Evolutionary conservation across 306 rosid species (phyloP).

Genomic region (Gleditsia sinensis): DNA sequence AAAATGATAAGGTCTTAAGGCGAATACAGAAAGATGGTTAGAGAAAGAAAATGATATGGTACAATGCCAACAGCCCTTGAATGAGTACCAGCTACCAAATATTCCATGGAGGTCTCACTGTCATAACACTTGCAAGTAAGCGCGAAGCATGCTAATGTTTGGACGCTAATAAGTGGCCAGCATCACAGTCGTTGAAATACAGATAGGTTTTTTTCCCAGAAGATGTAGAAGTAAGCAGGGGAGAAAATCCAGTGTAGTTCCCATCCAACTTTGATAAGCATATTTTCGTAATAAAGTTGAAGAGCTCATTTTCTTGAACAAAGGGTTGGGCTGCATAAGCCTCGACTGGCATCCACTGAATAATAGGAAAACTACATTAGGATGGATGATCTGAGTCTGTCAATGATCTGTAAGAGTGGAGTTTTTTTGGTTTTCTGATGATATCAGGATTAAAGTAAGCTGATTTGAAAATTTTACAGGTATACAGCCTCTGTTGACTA

Average conservation of each 20-base stretch:
- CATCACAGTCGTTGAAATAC: constrained; percentile 45
- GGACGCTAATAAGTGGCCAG: constrained; percentile 24
- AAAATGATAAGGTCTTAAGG: not conserved
- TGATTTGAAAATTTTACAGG: not conserved
- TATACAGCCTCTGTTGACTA: constrained; percentile 1
- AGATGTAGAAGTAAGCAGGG: constrained; percentile 39
- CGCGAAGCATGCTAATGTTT: constrained; percentile 13
- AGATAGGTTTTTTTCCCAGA: constrained; percentile 60
- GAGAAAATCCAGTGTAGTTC: constrained; percentile 58
- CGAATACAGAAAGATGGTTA: not conserved
- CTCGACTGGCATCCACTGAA: constrained; percentile 80
- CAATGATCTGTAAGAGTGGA: not conserved
- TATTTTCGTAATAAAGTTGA: constrained; percentile 51
- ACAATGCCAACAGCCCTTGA: not conserved
- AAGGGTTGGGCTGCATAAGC: constrained; percentile 75
- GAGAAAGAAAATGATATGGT: not conserved
- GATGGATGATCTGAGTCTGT: not conserved
- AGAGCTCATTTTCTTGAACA: constrained; percentile 45
- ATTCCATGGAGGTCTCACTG: not conserved
- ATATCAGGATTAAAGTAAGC: not conserved
- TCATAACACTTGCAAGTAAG: not conserved
- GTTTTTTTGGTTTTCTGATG: not conserved
- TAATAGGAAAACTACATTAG: constrained; percentile 23
- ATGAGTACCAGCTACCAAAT: not conserved
- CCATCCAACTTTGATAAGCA: constrained; percentile 62